Conservation (phyloP, 176 grass and related monocot species). For the Bolboschoenus planiculmis region DNA sequence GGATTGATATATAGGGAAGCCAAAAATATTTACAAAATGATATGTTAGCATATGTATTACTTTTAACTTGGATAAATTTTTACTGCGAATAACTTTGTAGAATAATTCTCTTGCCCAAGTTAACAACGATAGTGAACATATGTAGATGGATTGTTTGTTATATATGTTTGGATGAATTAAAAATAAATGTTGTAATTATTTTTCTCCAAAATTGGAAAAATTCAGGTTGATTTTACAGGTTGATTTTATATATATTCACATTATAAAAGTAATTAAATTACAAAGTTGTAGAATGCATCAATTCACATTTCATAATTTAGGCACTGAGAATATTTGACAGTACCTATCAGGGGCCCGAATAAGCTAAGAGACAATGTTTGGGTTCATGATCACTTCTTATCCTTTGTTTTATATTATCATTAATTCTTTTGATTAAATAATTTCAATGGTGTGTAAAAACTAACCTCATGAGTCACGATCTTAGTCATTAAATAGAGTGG, state of each 20-base stretch:
- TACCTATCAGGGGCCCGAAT: neutral
- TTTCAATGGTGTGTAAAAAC: neutral
- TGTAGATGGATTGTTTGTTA: neutral
- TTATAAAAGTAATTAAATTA: neutral
- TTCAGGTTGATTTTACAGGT: neutral
- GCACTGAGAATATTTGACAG: neutral
- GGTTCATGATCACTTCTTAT: neutral
- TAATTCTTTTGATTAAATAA: neutral
- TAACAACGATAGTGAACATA: neutral
- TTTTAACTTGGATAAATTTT: neutral
- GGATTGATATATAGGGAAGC: neutral
- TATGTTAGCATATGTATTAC: no score
- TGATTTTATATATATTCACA: neutral
- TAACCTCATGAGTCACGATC: neutral
- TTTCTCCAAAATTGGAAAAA: no score
- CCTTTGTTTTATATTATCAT: neutral
- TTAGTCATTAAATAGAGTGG: neutral
- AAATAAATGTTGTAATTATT: neutral
- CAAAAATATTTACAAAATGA: neutral
- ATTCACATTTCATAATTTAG: neutral
- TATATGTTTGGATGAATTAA: neutral
- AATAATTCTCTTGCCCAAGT: neutral
- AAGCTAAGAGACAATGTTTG: neutral
- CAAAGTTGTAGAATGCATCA: neutral
- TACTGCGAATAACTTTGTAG: neutral